A percentile compares a stretch with the other conserved stretches of the same genome.
Conservation (phyloP, 192 early-diverging fungal species). For the Podila verticillata region DNA sequence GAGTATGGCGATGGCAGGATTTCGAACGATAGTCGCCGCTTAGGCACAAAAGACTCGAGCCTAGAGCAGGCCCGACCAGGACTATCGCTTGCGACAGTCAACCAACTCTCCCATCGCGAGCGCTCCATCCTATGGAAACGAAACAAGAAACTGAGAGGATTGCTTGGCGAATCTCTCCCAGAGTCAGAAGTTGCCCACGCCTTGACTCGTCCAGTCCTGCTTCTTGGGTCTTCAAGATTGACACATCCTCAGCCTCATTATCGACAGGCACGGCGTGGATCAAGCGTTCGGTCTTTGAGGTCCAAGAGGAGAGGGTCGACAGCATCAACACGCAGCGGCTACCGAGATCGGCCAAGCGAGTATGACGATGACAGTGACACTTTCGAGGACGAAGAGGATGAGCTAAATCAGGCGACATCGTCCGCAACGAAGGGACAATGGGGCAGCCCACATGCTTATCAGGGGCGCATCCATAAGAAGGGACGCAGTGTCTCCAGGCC, state of each 20-base stretch:
- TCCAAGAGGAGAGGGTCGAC: background rate
- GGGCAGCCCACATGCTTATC: background rate
- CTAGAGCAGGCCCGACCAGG: background rate
- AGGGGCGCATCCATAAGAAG: background rate
- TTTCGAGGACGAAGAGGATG: constrained; percentile 1
- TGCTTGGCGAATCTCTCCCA: constrained; percentile 49
- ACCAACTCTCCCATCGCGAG: constrained; percentile 45
- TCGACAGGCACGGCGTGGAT: background rate
- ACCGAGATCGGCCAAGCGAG: background rate
- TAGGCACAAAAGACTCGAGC: background rate
- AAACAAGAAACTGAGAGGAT: constrained; percentile 46
- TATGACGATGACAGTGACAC: constrained; percentile 1
- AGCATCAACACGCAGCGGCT: background rate
- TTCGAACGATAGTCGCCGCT: constrained; percentile 9
- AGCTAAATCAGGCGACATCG: background rate
- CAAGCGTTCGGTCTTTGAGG: background rate
- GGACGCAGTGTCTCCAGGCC: background rate
- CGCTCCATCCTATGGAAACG: constrained; percentile 47
- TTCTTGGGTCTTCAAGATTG: background rate
- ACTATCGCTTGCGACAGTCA: constrained; percentile 15
- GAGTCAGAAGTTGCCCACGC: constrained; percentile 38
- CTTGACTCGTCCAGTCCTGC: constrained; percentile 36
- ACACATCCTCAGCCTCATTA: background rate
- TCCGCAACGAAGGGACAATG: background rate
- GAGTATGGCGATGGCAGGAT: background rate